phyloP scores from a whole-genome alignment of 345 rosid genomes.

The Arabis hirsuta region DNA sequence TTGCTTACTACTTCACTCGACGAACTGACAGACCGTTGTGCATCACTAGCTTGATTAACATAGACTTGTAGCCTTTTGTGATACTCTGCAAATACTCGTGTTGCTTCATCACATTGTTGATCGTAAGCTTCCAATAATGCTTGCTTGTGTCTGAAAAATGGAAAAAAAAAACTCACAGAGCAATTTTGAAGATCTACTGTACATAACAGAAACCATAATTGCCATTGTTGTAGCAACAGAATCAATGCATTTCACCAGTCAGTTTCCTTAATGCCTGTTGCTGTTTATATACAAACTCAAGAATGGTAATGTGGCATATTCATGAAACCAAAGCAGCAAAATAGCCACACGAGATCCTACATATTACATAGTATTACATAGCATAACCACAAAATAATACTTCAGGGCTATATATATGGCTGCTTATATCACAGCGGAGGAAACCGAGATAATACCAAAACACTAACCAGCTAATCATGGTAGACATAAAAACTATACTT shows the following conservation, averaged over 20 bases:
- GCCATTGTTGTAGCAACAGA: background rate
- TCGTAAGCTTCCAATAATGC: constrained; percentile 86
- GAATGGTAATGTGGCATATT: constrained; percentile 9
- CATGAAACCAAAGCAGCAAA: constrained; percentile 14
- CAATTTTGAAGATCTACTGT: background rate
- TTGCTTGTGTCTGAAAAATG: constrained; percentile 74
- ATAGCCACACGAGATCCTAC: background rate
- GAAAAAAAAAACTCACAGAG: background rate
- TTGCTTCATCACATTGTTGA: constrained; percentile 93
- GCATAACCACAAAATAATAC: background rate
- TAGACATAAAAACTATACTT: background rate
- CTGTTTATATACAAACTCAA: background rate
- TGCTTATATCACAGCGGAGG: background rate
- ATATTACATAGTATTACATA: background rate
- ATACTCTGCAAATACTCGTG: constrained; percentile 86
- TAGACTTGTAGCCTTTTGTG: constrained; percentile 73
- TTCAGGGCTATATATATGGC: background rate
- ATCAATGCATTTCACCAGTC: background rate
- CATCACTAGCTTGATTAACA: constrained; percentile 88
- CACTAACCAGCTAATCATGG: constrained; percentile 9
- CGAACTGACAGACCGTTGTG: constrained; percentile 63
- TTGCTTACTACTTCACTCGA: constrained; percentile 61
- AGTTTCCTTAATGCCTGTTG: background rate
- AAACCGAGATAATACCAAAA: constrained; percentile 5
- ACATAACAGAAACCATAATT: constrained; percentile 8